Conservation (phyloP, 2,329 filamentous ascomycete species). For the Sporothrix luriei region DNA sequence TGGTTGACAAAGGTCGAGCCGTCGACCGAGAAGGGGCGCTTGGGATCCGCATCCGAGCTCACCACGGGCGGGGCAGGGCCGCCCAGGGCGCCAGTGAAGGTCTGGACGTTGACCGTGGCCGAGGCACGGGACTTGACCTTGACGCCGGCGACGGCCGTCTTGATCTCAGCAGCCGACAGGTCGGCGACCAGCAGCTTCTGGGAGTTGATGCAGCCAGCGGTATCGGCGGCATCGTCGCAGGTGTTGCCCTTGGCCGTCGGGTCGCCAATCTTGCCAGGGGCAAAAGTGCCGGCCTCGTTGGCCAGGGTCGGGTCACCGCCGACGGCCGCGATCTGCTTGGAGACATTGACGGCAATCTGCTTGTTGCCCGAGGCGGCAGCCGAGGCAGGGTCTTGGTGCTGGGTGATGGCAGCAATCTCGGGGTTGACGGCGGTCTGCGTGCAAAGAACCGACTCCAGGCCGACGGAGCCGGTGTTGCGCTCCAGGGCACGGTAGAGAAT, state of each 20-base stretch:
- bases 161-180: conserved; percentile 56
- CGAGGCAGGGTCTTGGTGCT: conserved; percentile 69
- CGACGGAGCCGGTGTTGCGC: conserved; percentile 62
- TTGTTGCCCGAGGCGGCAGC: conserved; percentile 63
- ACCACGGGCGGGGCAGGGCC: conserved; percentile 49
- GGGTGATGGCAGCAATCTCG: conserved; percentile 64
- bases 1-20: conserved; percentile 56
- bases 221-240: conserved; percentile 54
- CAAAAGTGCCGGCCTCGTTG: conserved; percentile 64
- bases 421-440: conserved; percentile 62
- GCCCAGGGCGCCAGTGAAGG: conserved; percentile 50
- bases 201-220: conserved; percentile 59
- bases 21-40: conserved; percentile 56
- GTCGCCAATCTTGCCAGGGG: conserved; percentile 54
- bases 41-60: conserved; percentile 42
- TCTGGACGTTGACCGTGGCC: conserved; percentile 47
- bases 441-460: conserved; percentile 60
- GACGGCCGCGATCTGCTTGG: conserved; percentile 61
- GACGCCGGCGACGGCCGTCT: conserved; percentile 49
- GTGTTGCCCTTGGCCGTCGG: conserved; percentile 54
- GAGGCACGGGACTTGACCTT: conserved; percentile 33
- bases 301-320: conserved; percentile 66
- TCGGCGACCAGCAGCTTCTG: conserved; percentile 58
- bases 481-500: conserved; percentile 59
- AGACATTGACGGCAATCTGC: conserved; percentile 60